Percentiles rank a stretch among this genome's conserved stretches.
phyloP scores from a whole-genome alignment of 306 rosid genomes.

The Styphnolobium japonicum region DNA sequence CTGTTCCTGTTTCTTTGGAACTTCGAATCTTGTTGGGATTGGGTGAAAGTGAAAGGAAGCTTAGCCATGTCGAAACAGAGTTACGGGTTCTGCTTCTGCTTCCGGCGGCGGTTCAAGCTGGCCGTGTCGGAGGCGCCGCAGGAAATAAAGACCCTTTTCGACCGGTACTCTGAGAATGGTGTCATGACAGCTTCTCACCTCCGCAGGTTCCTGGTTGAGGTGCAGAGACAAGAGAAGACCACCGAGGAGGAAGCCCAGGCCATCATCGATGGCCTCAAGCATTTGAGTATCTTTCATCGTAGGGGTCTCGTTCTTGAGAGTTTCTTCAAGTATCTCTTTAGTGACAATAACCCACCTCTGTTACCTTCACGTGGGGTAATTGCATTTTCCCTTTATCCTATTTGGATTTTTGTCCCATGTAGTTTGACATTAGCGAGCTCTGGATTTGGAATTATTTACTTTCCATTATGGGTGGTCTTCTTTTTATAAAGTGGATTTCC shows the following conservation, averaged over 20 bases:
- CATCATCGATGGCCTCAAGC: conserved; percentile 58
- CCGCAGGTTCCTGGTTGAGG: conserved; percentile 57
- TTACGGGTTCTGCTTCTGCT: conserved; percentile 83
- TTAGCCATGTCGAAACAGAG: conserved; percentile 69
- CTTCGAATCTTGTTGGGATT: neutral
- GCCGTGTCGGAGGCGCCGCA: conserved; percentile 60
- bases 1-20: neutral
- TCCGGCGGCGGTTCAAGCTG: conserved; percentile 68
- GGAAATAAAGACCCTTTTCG: conserved; percentile 53
- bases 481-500: neutral
- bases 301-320: conserved; percentile 60
- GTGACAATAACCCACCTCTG: conserved; percentile 58
- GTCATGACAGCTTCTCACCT: conserved; percentile 61
- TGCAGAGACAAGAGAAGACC: conserved; percentile 52
- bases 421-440: neutral
- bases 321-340: conserved; percentile 75
- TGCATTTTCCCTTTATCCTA: too few relatives aligned
- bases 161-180: conserved; percentile 60
- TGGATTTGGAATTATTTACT: neutral
- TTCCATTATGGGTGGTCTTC: neutral
- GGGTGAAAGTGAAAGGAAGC: neutral
- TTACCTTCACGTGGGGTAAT: conserved; percentile 46
- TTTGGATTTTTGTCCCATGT: neutral
- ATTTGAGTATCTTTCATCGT: conserved; percentile 60
- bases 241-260: conserved; percentile 56